Conservation (phyloP, 345 rosid species). For the Heritiera fomes region DNA sequence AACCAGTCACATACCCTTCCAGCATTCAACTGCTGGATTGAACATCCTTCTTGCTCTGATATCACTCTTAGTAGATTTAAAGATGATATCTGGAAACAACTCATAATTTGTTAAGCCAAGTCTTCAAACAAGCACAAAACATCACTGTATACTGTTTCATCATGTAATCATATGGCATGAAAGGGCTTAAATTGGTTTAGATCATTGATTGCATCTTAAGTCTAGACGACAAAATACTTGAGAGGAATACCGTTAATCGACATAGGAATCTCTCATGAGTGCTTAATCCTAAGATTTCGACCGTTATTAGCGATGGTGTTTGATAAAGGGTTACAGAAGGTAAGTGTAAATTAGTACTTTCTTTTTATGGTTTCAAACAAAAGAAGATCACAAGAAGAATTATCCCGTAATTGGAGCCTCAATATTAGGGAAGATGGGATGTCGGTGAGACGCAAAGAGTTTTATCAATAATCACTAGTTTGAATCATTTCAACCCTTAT, state of each 20-base stretch:
- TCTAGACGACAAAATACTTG: too few species aligned
- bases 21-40: constrained; percentile 83
- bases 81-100: constrained; percentile 65
- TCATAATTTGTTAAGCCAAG: neutral
- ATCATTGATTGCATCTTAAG: too few species aligned
- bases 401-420: neutral
- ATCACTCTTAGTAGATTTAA: constrained; percentile 75
- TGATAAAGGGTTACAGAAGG: constrained; percentile 22
- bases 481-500: neutral
- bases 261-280: constrained; percentile 84
- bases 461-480: constrained; percentile 5
- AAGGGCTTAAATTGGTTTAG: too few species aligned
- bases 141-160: too few species aligned
- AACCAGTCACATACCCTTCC: constrained; percentile 91
- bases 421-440: neutral
- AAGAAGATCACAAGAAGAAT: neutral
- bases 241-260: constrained; percentile 64
- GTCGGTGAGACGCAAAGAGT: neutral
- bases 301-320: constrained; percentile 23
- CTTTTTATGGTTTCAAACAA: neutral
- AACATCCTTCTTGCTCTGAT: constrained; percentile 79
- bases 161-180: too few species aligned
- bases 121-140: neutral
- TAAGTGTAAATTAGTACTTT: constrained; percentile 33
- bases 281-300: constrained; percentile 70